Percentiles rank a stretch among this genome's conserved stretches.
Evolutionary conservation across 345 rosid genomes (phyloP).

Genomic region (Eucalyptus pauciflora): DNA sequence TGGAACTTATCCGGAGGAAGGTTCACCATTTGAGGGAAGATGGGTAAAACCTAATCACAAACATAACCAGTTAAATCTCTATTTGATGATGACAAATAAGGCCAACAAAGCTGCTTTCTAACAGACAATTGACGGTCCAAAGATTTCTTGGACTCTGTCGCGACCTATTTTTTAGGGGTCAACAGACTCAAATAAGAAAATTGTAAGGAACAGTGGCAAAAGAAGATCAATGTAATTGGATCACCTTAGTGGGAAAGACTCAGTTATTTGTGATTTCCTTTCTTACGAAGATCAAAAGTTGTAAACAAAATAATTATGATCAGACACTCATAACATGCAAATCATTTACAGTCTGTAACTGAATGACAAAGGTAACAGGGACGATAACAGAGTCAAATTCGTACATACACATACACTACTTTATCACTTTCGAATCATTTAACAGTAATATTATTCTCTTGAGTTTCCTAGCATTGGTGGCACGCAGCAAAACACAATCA

Average conservation of each 20-base stretch:
- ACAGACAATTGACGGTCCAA: neutral
- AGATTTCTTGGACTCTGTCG: neutral
- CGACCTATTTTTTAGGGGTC: too few relatives aligned
- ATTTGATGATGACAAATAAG: neutral
- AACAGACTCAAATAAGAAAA: neutral
- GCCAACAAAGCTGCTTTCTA: neutral
- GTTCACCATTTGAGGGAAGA: slow-evolving; percentile 82
- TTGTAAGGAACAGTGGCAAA: neutral
- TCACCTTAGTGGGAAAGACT: neutral
- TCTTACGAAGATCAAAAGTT: neutral
- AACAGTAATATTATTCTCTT: neutral
- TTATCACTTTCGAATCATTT: neutral
- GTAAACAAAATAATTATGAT: neutral
- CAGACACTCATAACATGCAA: neutral
- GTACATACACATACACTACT: neutral
- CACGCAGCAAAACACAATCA: neutral
- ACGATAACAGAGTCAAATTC: neutral
- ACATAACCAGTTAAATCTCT: neutral
- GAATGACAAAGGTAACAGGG: neutral
- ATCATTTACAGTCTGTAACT: neutral
- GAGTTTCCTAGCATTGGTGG: neutral
- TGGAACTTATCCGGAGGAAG: slow-evolving; percentile 92
- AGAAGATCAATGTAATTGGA: neutral
- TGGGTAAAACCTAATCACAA: slow-evolving; percentile 68
- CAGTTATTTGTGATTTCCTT: neutral